Conservation (phyloP, 768 basidiomycete species). For the Phallus indusiatus region DNA sequence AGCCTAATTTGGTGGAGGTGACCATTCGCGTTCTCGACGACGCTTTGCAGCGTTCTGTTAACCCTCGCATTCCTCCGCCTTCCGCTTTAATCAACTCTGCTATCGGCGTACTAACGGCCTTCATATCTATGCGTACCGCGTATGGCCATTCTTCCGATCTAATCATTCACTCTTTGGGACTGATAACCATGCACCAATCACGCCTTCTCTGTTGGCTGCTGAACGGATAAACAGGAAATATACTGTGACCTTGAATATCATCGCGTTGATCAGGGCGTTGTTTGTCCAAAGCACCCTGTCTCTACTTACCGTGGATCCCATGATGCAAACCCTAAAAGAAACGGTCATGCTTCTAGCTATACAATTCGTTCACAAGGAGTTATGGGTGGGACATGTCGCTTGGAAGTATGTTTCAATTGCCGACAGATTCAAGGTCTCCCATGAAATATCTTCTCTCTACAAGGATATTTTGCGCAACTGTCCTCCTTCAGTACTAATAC, state of each 20-base stretch:
- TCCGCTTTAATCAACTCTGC: slow-evolving; percentile 68
- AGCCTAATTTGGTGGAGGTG: slow-evolving; percentile 69
- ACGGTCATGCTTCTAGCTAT: slow-evolving; percentile 74
- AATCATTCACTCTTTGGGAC: slow-evolving; percentile 69
- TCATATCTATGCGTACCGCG: slow-evolving; percentile 70
- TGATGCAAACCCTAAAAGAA: slow-evolving; percentile 66
- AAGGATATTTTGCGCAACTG: slow-evolving; percentile 54
- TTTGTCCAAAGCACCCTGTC: slow-evolving; percentile 63
- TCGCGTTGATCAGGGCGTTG: slow-evolving; percentile 67
- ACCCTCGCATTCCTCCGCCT: slow-evolving; percentile 31
- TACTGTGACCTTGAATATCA: slow-evolving; percentile 71
- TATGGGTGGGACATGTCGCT: slow-evolving; percentile 77
- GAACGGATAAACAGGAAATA: slow-evolving; percentile 69
- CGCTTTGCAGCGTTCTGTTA: slow-evolving; percentile 46
- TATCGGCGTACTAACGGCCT: slow-evolving; percentile 69
- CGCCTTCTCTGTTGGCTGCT: slow-evolving; percentile 55
- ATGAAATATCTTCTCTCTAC: slow-evolving; percentile 57
- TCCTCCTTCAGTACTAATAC: slow-evolving; percentile 36
- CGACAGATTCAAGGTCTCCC: slow-evolving; percentile 77
- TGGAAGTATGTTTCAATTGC: slow-evolving; percentile 83
- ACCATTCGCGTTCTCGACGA: slow-evolving; percentile 77
- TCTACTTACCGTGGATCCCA: slow-evolving; percentile 26
- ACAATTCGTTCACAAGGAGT: slow-evolving; percentile 72
- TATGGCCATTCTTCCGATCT: slow-evolving; percentile 83
- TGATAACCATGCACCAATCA: slow-evolving; percentile 44